Evolutionary conservation across 2,329 filamentous ascomycete genomes (phyloP), one percentile per base, ranked within the genome.

Genomic region (Periconia digitata): DNA sequence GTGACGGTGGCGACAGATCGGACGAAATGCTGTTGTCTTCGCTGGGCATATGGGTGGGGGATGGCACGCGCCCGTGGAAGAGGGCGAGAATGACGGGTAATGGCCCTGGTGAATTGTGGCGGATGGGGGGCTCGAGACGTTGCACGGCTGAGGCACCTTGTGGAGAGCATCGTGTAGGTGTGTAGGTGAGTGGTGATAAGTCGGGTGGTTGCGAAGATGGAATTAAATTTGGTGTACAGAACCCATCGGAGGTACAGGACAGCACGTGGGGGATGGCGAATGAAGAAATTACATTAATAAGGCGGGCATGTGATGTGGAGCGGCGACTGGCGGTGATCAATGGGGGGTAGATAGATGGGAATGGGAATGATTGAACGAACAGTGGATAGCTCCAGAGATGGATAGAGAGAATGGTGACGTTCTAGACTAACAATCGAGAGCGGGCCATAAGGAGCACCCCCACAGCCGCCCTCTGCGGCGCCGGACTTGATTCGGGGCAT

Each of bases 1-100:
- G 70, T 72, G 48, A 79, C 67, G 41, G 71, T 64, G 47, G 66
- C 66, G 23, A 78, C 46, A 15, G 74, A 77, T 35, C 75, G 71
- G 37, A 72, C 59, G 40, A 79, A 72, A 29, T 76, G 74, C 49
- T 74, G 72, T 53, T 77, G 75, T 46, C 75, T 72, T 12, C 72
- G 69, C 21, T 73, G 65, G 17, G 74, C 73, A 45, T 76, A 74
- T 6, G 67, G 65, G 51, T 70, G 66, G 54, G 62, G 50, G 2
- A 63, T 62, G 5, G 57, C 57, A 13, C 65, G 54, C 6, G 58
- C 55, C 13, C 62, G 66, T 15, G 53, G 47, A 21, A 56, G 51
- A 34, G 54, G 47, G 40, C 58, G 59, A 36, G 37, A 61, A 15
- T 32, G 27, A 12, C 27, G 27, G 16, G 59, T 38, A 15, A 70